Evolutionary conservation across 1,284 basidiomycete species (phyloP).

Genomic region (Ceratobasidium papillatum): DNA sequence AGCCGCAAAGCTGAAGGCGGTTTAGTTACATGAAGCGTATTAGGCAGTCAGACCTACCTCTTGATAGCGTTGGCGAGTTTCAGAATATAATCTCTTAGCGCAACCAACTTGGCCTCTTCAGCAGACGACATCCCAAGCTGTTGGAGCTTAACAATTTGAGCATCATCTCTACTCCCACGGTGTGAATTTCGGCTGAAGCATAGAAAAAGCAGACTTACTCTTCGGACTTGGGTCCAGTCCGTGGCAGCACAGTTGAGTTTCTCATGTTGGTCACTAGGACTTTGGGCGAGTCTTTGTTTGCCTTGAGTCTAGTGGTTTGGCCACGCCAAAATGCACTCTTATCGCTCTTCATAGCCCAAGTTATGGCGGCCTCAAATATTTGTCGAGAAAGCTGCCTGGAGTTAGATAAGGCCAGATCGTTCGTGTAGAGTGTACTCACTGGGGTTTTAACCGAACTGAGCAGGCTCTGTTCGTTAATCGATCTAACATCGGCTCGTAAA

Average conservation of each 20-base stretch:
- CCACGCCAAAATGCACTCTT: constrained; percentile 79
- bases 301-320: constrained; percentile 54
- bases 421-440: constrained; percentile 59
- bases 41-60: constrained; percentile 56
- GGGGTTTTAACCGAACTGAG: constrained; percentile 79
- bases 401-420: not conserved
- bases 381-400: constrained; percentile 71
- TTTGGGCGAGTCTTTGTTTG: constrained; percentile 64
- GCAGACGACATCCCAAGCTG: constrained; percentile 81
- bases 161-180: constrained; percentile 69
- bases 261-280: constrained; percentile 72
- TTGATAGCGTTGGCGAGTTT: constrained; percentile 77
- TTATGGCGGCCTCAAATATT: constrained; percentile 85
- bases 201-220: constrained; percentile 63
- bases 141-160: constrained; percentile 74
- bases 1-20: constrained; percentile 64
- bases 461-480: constrained; percentile 78
- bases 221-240: constrained; percentile 65
- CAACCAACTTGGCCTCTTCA: constrained; percentile 83
- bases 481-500: constrained; percentile 83
- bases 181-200: constrained; percentile 12
- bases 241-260: constrained; percentile 59
- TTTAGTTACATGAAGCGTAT: not conserved
- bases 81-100: constrained; percentile 87
- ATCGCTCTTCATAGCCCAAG: constrained; percentile 86